A percentile compares a stretch with the other conserved stretches of the same genome.
These are phyloP conservation scores for Xylogone sp. DNA, from an alignment of 2,329 filamentous ascomycete species.

Conservation along the genomic window DNA sequence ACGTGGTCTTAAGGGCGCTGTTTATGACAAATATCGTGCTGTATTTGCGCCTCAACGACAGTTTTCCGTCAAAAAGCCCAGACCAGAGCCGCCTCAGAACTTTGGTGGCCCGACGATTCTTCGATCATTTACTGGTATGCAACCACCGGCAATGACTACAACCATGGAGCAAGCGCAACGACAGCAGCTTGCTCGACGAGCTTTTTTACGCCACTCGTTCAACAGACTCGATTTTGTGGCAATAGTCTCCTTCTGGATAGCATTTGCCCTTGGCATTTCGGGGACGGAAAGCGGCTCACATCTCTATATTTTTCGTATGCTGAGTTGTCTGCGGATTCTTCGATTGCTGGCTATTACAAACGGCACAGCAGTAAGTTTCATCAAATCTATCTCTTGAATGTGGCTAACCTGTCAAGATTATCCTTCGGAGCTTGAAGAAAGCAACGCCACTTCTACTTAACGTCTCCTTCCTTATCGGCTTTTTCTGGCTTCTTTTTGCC, in stretches of 20 bases:
- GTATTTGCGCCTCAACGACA: slow-evolving; percentile 81
- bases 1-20: slow-evolving; percentile 67
- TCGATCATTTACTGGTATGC: slow-evolving; percentile 53
- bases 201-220: slow-evolving; percentile 92
- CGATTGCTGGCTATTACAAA: slow-evolving; percentile 88
- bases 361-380: slow-evolving; percentile 73
- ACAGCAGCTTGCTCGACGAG: slow-evolving; percentile 80
- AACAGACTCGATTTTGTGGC: slow-evolving; percentile 94
- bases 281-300: slow-evolving; percentile 67
- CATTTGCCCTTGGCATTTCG: slow-evolving; percentile 69
- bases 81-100: slow-evolving; percentile 15
- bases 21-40: slow-evolving; percentile 71
- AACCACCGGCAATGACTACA: slow-evolving; percentile 51
- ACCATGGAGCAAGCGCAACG: slow-evolving; percentile 77
- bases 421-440: slow-evolving; percentile 91
- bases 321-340: slow-evolving; percentile 90
- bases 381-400: not conserved
- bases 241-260: slow-evolving; percentile 92
- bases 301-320: slow-evolving; percentile 90
- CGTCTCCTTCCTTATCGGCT: slow-evolving; percentile 89
- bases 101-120: slow-evolving; percentile 9
- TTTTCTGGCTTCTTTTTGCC: slow-evolving; percentile 97
- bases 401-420: slow-evolving; percentile 56
- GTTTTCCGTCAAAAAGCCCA: slow-evolving; percentile 17
- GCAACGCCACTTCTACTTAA: slow-evolving; percentile 87